Base-by-base conservation (phyloP, 345 rosid genomes). In the Hevea brasiliensis region DNA sequence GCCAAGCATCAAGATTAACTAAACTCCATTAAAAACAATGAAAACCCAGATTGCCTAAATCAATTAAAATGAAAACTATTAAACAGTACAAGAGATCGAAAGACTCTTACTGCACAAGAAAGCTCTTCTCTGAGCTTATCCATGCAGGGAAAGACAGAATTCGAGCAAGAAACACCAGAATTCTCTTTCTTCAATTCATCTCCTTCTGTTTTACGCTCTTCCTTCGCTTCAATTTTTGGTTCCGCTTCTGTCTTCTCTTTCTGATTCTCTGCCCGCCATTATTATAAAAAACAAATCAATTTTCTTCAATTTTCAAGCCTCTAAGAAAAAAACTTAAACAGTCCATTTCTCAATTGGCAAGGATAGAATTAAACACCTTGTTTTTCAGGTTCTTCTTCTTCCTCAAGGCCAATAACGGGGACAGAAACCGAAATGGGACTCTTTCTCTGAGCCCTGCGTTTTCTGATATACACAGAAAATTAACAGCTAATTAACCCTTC, bases 91-190 rank as follows among this genome's bases (percentile, higher is more conserved):
- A 57, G 56, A 74, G 26, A 66, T 54, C 4, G 24, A 27, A 42
- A 17, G 79, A 74, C 50, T n/a, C 90, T 84, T 82, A 95, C 97
- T 8, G 99, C 99, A 62, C 99, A 95, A 17, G 99, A 95, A 62
- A 94, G 88, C 56, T 94, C 98, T 14, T 92, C 96, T 74, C 90
- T 87, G 17, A 94, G 98, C 75, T 87, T 91, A 70, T 92, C 98
- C 61, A 92, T 76, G 70, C 92, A 88, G 1, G 93, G 89, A 72
- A 86, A 77, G 61, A 51, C 75, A 8, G 81, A 32, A 61, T 24
- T 72, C 40, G 89, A 67, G 76, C 74, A 65, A 40, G 85, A 80
- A 59, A 54, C 82, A 48, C 63, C 70, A 18, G 77, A 61, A 0
- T 67, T 61, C 29, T 82, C 72, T 48, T 73, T 84, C 1, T 48